Percentiles rank a stretch among this genome's conserved stretches.
Conservation (phyloP, 2,329 filamentous ascomycete genomes). For the Ciborinia camelliae region DNA sequence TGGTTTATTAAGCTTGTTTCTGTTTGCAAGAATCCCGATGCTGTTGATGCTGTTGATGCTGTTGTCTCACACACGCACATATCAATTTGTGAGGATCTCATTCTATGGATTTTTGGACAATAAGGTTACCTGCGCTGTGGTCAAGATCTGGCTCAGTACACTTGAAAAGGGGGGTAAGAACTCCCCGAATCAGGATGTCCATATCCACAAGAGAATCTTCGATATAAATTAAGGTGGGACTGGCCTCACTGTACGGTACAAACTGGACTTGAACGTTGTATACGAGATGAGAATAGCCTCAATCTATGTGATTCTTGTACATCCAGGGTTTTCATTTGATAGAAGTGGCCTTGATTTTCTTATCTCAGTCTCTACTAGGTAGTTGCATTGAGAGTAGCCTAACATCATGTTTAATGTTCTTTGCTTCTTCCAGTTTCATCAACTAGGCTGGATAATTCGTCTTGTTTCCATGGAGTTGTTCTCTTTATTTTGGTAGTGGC, state of each 20-base stretch:
- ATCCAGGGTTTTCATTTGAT: neutral
- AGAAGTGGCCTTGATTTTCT: neutral
- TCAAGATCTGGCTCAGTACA: neutral
- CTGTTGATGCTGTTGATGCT: too few relatives aligned
- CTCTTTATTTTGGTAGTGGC: neutral
- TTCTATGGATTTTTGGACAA: too few relatives aligned
- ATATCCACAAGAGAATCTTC: neutral
- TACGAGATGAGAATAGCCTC: neutral
- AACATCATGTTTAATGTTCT: neutral
- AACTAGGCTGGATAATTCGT: neutral
- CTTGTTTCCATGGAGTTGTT: neutral
- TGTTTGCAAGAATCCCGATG: too few relatives aligned
- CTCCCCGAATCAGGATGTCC: neutral
- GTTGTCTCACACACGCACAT: too few relatives aligned
- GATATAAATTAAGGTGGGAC: neutral
- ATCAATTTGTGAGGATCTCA: too few relatives aligned
- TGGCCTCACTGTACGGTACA: too few relatives aligned
- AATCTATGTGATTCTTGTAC: neutral
- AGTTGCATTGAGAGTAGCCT: neutral
- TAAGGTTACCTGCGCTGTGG: too few relatives aligned
- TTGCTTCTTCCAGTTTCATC: neutral
- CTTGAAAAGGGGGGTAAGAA: neutral
- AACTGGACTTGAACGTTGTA: neutral
- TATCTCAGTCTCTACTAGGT: neutral
- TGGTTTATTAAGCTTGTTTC: neutral